Conservation (phyloP, 2,329 filamentous ascomycete species). For the Metarhizium album region DNA sequence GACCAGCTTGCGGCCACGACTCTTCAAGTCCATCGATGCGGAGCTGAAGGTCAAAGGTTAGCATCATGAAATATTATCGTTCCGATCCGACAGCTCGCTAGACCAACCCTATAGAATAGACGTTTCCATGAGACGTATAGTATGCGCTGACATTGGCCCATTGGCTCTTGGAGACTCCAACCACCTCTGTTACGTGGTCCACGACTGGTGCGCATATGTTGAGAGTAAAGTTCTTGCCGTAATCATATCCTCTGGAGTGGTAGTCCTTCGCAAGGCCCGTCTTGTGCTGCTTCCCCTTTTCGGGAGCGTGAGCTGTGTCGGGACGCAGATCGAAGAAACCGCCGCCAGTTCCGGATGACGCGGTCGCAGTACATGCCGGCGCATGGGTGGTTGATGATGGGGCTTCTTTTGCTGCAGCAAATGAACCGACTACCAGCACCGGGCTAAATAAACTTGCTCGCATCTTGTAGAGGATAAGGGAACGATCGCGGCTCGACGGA, state of each 20-base stretch:
- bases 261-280: slow-evolving; percentile 39
- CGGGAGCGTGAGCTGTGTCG: slow-evolving; percentile 35
- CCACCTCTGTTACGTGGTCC: slow-evolving; percentile 49
- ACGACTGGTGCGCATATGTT: slow-evolving; percentile 75
- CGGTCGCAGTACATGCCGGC: slow-evolving; percentile 45
- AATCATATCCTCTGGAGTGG: slow-evolving; percentile 62
- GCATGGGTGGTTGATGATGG: slow-evolving; percentile 31
- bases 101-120: slow-evolving; percentile 64
- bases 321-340: slow-evolving; percentile 50
- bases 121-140: slow-evolving; percentile 54
- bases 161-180: slow-evolving; percentile 48
- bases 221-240: slow-evolving; percentile 70
- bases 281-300: slow-evolving; percentile 34
- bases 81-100: slow-evolving; percentile 7
- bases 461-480: slow-evolving; percentile 12
- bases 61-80: not conserved
- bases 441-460: slow-evolving; percentile 17
- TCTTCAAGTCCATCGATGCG: slow-evolving; percentile 41
- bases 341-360: slow-evolving; percentile 42
- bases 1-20: slow-evolving; percentile 62
- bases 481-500: not conserved
- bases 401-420: slow-evolving; percentile 22
- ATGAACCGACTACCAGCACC: slow-evolving; percentile 25
- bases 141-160: slow-evolving; percentile 73
- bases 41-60: slow-evolving; percentile 16